Evolutionary conservation across 768 basidiomycete genomes (phyloP).

Genomic region (Trametes cinnabarina): DNA sequence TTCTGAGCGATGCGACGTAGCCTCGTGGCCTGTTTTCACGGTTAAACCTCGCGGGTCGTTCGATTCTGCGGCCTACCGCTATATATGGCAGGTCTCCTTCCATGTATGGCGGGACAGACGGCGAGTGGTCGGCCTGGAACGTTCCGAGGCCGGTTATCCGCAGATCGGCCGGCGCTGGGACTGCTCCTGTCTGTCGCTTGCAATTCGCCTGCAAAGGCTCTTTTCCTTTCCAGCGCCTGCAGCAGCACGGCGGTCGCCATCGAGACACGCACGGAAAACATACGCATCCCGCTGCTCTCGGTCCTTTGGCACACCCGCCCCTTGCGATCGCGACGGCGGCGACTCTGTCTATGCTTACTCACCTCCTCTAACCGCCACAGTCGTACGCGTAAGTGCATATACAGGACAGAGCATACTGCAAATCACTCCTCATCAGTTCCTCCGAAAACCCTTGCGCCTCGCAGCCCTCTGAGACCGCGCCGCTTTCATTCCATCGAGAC

Average conservation of each 20-base stretch:
- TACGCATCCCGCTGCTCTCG: background rate
- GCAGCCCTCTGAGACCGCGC: conserved; percentile 1
- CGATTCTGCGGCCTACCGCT: background rate
- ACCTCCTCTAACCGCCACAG: background rate
- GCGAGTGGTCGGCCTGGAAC: background rate
- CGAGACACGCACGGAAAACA: background rate
- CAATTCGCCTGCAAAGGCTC: background rate
- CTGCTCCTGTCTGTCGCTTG: background rate
- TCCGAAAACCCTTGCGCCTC: background rate
- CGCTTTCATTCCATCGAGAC: background rate
- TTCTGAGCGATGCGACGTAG: conserved; percentile 4
- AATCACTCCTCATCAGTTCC: conserved; percentile 9
- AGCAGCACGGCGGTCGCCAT: no score
- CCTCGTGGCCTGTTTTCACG: conserved; percentile 10
- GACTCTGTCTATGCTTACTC: background rate
- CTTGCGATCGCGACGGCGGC: background rate
- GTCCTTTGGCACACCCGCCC: background rate
- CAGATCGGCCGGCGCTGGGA: background rate
- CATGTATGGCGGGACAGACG: background rate
- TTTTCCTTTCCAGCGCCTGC: background rate
- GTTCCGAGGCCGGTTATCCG: background rate
- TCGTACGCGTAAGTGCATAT: no score
- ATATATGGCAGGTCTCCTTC: background rate
- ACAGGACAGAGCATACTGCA: no score
- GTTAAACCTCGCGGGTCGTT: conserved; percentile 8